Percentiles rank a stretch among this genome's conserved stretches.
Evolutionary conservation across 164 flowering plant species (phyloP).

Genomic region (Malania oleifera): DNA sequence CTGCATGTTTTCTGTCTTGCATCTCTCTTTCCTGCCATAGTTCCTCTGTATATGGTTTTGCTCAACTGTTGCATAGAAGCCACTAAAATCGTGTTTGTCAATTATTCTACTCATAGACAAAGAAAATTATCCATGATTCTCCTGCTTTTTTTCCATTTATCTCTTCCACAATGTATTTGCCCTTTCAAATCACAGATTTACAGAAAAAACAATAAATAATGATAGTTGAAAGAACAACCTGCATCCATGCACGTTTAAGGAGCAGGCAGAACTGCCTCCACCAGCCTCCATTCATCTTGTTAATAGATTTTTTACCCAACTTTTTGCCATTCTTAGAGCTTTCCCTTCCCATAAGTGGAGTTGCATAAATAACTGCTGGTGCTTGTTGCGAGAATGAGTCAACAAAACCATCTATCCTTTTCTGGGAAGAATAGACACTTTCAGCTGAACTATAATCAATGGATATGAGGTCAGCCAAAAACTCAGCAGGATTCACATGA

Average conservation of each 20-base stretch:
- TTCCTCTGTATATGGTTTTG: too few species aligned
- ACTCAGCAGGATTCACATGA: slow-evolving; percentile 96
- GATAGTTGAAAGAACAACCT: slow-evolving; percentile 39
- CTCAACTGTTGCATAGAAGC: too few species aligned
- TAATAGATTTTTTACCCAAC: slow-evolving; percentile 24
- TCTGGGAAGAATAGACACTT: slow-evolving; percentile 68
- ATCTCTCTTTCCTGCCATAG: too few species aligned
- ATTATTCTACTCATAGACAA: too few species aligned
- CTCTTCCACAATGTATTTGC: too few species aligned
- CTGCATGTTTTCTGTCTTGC: too few species aligned
- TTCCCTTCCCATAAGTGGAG: slow-evolving; percentile 37
- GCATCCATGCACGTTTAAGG: slow-evolving; percentile 98
- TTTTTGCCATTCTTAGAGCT: slow-evolving; percentile 17
- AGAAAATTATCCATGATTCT: too few species aligned
- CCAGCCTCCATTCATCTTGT: slow-evolving; percentile 64
- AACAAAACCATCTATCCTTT: slow-evolving; percentile 80
- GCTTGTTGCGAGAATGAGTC: slow-evolving; percentile 59
- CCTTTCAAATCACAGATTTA: too few species aligned
- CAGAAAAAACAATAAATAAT: background rate
- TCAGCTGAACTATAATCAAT: slow-evolving; percentile 85
- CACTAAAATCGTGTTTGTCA: too few species aligned
- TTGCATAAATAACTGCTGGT: slow-evolving; percentile 51
- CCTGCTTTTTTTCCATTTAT: too few species aligned
- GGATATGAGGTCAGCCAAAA: slow-evolving; percentile 96
- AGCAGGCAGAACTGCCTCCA: slow-evolving; percentile 89